phyloP scores from a whole-genome alignment of 352 stramenopile species.

The Phytophthora megakarya region DNA sequence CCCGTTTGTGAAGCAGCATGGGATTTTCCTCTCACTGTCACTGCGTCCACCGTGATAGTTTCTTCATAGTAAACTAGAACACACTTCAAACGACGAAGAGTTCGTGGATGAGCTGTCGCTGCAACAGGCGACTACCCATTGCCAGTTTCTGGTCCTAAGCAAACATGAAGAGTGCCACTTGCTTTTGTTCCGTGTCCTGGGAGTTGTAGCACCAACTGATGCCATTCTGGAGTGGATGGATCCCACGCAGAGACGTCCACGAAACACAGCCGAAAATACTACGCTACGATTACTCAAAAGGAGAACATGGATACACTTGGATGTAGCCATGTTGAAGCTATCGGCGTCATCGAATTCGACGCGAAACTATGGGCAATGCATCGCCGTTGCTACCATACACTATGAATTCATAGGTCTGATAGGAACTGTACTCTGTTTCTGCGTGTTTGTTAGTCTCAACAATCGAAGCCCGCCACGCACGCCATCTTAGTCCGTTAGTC shows the following conservation, averaged over 20 bases:
- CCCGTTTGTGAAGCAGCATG: slow-evolving; percentile 31
- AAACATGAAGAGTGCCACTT: slow-evolving; percentile 68
- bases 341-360: too few species aligned
- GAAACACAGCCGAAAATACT: slow-evolving; percentile 30
- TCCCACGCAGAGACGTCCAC: slow-evolving; percentile 55
- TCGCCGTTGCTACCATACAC: too few species aligned
- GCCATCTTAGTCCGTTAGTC: slow-evolving; percentile 20
- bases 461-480: slow-evolving; percentile 19
- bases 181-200: slow-evolving; percentile 45
- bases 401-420: too few species aligned
- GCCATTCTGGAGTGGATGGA: slow-evolving; percentile 40
- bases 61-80: slow-evolving; percentile 95
- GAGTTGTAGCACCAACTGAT: slow-evolving; percentile 39
- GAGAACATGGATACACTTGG: slow-evolving; percentile 4
- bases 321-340: too few species aligned
- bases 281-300: background rate
- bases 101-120: slow-evolving; percentile 51
- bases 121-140: slow-evolving; percentile 66
- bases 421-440: background rate
- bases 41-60: slow-evolving; percentile 87
- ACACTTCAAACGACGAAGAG: slow-evolving; percentile 79
- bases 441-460: slow-evolving; percentile 6
- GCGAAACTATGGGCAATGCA: too few species aligned
- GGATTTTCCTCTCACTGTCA: slow-evolving; percentile 16
- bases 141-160: slow-evolving; percentile 70